A percentile compares a stretch with the other conserved stretches of the same genome.
Evolutionary conservation across 2,329 filamentous ascomycete species (phyloP).

Genomic region (Epichloe baconii): DNA sequence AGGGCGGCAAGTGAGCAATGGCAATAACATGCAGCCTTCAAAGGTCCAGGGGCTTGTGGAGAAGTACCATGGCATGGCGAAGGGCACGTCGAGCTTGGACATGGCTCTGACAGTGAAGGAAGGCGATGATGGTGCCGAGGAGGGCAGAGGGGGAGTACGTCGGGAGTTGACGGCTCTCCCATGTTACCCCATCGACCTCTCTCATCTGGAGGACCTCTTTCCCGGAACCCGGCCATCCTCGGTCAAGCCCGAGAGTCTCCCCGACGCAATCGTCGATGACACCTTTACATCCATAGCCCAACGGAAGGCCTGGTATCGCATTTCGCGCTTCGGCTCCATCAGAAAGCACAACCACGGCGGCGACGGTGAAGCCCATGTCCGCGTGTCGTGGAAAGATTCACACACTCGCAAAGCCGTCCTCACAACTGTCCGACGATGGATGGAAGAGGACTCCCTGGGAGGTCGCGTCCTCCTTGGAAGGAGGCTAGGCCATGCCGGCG

Average conservation of each 20-base stretch:
- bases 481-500: constrained; percentile 26
- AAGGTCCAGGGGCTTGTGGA: constrained; percentile 39
- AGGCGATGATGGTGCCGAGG: neutral
- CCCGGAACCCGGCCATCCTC: constrained; percentile 13
- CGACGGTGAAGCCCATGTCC: constrained; percentile 42
- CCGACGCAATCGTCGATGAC: constrained; percentile 36
- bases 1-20: constrained; percentile 5
- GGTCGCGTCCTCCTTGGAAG: constrained; percentile 31
- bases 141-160: neutral
- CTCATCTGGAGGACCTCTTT: constrained; percentile 21
- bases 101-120: neutral
- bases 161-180: constrained; percentile 5
- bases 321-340: constrained; percentile 47
- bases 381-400: constrained; percentile 45
- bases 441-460: constrained; percentile 49
- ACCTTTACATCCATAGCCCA: constrained; percentile 41
- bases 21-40: constrained; percentile 18
- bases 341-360: constrained; percentile 43
- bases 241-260: constrained; percentile 21
- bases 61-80: constrained; percentile 34
- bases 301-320: constrained; percentile 51
- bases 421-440: constrained; percentile 50
- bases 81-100: constrained; percentile 1
- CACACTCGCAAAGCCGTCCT: constrained; percentile 39
- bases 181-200: constrained; percentile 19